Evolutionary conservation across 495 filamentous ascomycete genomes (phyloP).

Genomic region (Penicillium steckii): DNA sequence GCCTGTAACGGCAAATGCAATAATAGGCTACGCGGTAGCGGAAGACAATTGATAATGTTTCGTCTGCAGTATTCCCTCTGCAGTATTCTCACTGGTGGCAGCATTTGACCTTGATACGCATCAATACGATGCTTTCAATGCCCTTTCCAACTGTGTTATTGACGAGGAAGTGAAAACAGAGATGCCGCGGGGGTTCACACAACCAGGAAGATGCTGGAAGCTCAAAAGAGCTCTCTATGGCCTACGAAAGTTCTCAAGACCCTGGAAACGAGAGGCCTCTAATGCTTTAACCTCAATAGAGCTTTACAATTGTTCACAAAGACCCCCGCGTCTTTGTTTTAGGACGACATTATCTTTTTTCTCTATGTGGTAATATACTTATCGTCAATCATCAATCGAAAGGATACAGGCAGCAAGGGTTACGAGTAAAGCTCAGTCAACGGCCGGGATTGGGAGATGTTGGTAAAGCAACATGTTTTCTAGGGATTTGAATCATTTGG

Average conservation of each 20-base stretch:
- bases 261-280: conserved; percentile 19
- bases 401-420: not conserved
- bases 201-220: not conserved
- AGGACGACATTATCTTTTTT: conserved; percentile 12
- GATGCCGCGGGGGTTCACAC: conserved; percentile 10
- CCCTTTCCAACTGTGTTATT: conserved; percentile 24
- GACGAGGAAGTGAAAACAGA: conserved; percentile 14
- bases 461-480: conserved; percentile 6
- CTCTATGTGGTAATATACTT: conserved; percentile 9
- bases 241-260: conserved; percentile 15
- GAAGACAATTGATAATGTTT: too few species aligned
- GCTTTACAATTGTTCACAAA: conserved; percentile 11
- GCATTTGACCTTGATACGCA: conserved; percentile 25
- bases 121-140: conserved; percentile 27
- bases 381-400: not conserved
- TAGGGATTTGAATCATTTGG: conserved; percentile 8
- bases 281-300: conserved; percentile 10
- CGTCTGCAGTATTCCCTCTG: too few species aligned
- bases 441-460: conserved; percentile 8
- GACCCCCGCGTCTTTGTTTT: conserved; percentile 16
- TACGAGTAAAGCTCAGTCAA: not conserved
- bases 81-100: conserved; percentile 21
- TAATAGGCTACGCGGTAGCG: too few species aligned
- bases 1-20: too few species aligned
- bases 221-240: conserved; percentile 20